Conservation (phyloP, 2,329 filamentous ascomycete species). For the Pseudopyricularia cyperi region DNA sequence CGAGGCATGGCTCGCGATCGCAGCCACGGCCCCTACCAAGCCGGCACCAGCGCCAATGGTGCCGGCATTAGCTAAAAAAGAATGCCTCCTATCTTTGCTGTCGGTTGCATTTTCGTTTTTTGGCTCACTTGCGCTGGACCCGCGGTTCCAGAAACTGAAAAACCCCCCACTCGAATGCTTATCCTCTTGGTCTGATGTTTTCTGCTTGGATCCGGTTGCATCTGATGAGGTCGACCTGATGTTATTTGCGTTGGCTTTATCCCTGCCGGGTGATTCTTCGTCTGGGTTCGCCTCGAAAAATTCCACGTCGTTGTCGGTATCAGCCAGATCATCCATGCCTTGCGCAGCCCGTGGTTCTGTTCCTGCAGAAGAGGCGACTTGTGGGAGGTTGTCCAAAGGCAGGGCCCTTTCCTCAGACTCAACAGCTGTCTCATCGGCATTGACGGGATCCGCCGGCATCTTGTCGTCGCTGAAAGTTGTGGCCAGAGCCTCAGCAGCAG, state of each 20-base stretch:
- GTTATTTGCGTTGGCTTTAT: conserved; percentile 30
- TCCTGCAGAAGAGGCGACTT: neutral
- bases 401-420: conserved; percentile 11
- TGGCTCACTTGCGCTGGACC: conserved; percentile 15
- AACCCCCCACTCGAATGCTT: conserved; percentile 30
- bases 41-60: conserved; percentile 59
- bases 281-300: conserved; percentile 18
- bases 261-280: conserved; percentile 25
- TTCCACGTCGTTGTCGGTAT: neutral
- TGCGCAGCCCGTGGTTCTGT: neutral
- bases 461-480: neutral
- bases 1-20: conserved; percentile 23
- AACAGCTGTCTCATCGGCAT: neutral
- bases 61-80: conserved; percentile 64
- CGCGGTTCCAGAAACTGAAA: conserved; percentile 32
- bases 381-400: neutral
- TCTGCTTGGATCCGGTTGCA: conserved; percentile 21
- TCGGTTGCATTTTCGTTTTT: conserved; percentile 13
- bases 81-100: conserved; percentile 25
- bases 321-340: neutral
- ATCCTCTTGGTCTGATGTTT: conserved; percentile 21
- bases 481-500: neutral
- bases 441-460: neutral
- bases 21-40: conserved; percentile 37
- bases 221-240: conserved; percentile 31